Base-by-base conservation (phyloP, 345 rosid genomes). In the Reutealis trisperma region DNA sequence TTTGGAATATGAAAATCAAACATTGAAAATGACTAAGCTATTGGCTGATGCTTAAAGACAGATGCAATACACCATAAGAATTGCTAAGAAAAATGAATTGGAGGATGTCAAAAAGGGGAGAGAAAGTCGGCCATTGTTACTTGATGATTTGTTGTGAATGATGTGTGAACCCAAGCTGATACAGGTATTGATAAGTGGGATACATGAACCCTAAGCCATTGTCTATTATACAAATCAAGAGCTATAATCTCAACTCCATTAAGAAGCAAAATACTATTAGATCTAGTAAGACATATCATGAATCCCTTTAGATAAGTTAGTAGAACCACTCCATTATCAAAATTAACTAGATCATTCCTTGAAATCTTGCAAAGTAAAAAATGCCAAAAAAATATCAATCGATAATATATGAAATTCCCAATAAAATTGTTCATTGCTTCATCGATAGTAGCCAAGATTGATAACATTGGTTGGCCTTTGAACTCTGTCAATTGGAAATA, bases 131-230 rank as follows among this genome's bases (percentile, higher is more conserved):
- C 78, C 79, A 10, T 22, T 74, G 22, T 80, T 94, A 69, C 98
- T 98, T 70, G 98, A 94, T 71, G 93, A 98, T 78, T 70, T 93
- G 65, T 73, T 91, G 77, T 75, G 91, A 22, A 94, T 94, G 98
- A 94, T 94, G 98, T 88, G 97, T 45, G 98, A 94, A 73, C 97
- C 98, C 68, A 94, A 94, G 89, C 89, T 93, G 64, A 93, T 91
- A 98, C 98, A 94, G 86, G 98, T 94, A 41, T 94, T n/a, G n/a
- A n/a, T n/a, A n/a, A n/a, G n/a, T n/a, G n/a, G n/a, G n/a, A n/a
- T n/a, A n/a, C n/a, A n/a, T n/a, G n/a, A n/a, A n/a, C n/a, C n/a
- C n/a, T n/a, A n/a, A n/a, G n/a, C n/a, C n/a, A n/a, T n/a, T n/a
- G n/a, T n/a, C n/a, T n/a, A n/a, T n/a, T n/a, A n/a, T n/a, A n/a